Base-by-base conservation (phyloP, 148 eudicot genomes). In the Rheum nobile region DNA sequence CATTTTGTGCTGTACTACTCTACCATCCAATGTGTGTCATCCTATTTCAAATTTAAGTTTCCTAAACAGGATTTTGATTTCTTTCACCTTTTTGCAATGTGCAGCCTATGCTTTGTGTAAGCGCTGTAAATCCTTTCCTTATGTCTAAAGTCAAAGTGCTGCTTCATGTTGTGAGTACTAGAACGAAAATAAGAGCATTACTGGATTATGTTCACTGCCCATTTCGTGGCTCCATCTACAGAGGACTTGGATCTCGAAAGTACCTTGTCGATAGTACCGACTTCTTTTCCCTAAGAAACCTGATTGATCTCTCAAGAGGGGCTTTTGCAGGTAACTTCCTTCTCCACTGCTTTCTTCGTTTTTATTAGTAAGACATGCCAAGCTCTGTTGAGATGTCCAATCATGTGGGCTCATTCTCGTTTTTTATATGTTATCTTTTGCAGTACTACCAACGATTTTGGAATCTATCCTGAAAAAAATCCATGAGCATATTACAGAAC, bases 71-170 rank as follows among this genome's bases (percentile, higher is more conserved):
- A 50, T 73, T 52, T 24, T 52, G 67, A 73, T 73, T 34, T 46
- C 52, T 67, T 47, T 47, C 48, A 29, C 71, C 19, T 37, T 43
- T 43, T 67, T 80, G 38, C 21, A 32, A 76, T 54, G 85, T 77
- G 81, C 98, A 95, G 98, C 98, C 98, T 73, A 91, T 95, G 98
- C 93, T 95, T 37, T 95, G 98, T 85, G 97, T 95, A 70, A 88
- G 89, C 78, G 98, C 98, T 6, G 91, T 88, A 59, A 95, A 95
- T 78, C 97, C 98, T 17, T 82, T 84, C 71, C 88, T 95, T 31
- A 84, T 90, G 83, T 82, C 97, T 8, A 88, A 87, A 80, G 97
- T 95, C 35, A 93, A 96, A 8, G 81, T 93, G 1, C 78, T 95
- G 75, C 91, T 80, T 83, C 90, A 85, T 81, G 90, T 91, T 68